These are phyloP conservation scores for Ganoderma sp. DNA, from an alignment of 1,284 basidiomycete species.

Conservation along the genomic window DNA sequence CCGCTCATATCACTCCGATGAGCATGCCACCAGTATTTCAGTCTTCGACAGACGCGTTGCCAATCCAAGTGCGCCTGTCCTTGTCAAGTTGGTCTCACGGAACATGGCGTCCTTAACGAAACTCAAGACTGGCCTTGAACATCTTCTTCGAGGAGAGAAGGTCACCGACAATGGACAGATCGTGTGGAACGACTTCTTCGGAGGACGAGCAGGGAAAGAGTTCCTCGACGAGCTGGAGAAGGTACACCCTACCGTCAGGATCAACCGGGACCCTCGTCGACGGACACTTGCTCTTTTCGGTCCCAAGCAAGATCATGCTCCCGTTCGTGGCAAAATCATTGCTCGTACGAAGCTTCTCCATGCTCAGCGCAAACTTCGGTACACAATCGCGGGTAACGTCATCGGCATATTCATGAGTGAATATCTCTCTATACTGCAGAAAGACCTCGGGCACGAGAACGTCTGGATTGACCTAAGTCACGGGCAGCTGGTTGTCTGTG, in stretches of 20 bases:
- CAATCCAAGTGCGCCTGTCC: constrained; percentile 33
- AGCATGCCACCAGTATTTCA: constrained; percentile 33
- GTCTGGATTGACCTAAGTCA: constrained; percentile 42
- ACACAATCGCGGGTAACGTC: constrained; percentile 53
- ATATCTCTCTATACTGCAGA: constrained; percentile 46
- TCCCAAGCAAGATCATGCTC: constrained; percentile 44
- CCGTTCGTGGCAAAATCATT: constrained; percentile 51
- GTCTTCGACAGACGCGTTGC: constrained; percentile 27
- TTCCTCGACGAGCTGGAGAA: constrained; percentile 54
- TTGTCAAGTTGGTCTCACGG: constrained; percentile 53
- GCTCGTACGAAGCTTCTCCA: constrained; percentile 50
- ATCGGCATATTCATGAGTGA: constrained; percentile 52
- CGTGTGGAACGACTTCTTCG: constrained; percentile 70
- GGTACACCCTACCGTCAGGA: constrained; percentile 45
- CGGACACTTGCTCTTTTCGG: constrained; percentile 62
- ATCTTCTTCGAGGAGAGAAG: constrained; percentile 62
- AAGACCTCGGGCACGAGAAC: constrained; percentile 49
- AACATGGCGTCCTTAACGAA: constrained; percentile 52
- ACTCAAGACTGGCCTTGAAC: constrained; percentile 64
- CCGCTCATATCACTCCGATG: constrained; percentile 31
- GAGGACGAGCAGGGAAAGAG: constrained; percentile 44
- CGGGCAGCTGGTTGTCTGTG: constrained; percentile 44
- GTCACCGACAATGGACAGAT: constrained; percentile 54
- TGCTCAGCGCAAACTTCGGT: constrained; percentile 46
- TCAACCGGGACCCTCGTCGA: constrained; percentile 49